These are phyloP conservation scores for Xerocomellus chrysenteron DNA, from an alignment of 768 basidiomycete genomes.

Conservation along the genomic window DNA sequence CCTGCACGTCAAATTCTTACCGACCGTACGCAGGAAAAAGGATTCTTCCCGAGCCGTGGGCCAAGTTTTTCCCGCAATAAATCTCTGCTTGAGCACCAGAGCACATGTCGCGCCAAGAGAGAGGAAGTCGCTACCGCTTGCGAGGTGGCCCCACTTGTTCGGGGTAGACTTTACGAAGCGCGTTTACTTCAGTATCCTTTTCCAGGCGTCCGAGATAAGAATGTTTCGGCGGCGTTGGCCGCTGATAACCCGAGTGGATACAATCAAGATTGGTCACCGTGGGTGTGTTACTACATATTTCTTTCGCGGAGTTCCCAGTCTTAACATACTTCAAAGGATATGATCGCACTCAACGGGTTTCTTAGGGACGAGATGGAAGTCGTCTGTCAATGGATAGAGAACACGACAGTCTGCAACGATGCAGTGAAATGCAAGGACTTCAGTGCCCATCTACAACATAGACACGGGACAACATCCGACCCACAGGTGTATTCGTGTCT, in stretches of 20 bases:
- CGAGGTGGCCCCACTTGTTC: neutral
- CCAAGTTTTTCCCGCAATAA: neutral
- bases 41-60: too few relatives aligned
- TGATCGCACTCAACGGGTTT: neutral
- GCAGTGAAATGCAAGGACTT: neutral
- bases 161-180: neutral
- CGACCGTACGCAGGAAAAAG: neutral
- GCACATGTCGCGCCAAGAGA: neutral
- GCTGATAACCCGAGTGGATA: neutral
- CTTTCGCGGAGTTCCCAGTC: neutral
- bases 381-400: slow-evolving; percentile 1
- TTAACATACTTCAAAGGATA: neutral
- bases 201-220: neutral
- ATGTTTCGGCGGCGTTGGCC: too few relatives aligned
- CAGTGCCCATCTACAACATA: neutral
- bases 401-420: neutral
- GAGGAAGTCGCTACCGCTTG: neutral
- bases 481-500: neutral
- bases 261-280: neutral
- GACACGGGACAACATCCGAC: neutral
- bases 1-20: neutral
- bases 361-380: neutral
- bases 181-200: neutral
- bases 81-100: neutral
- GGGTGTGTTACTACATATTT: neutral